A percentile compares a stretch with the other conserved stretches of the same genome.
phyloP scores from a whole-genome alignment of 768 basidiomycete genomes.

The Dacryopinax primogenitus region DNA sequence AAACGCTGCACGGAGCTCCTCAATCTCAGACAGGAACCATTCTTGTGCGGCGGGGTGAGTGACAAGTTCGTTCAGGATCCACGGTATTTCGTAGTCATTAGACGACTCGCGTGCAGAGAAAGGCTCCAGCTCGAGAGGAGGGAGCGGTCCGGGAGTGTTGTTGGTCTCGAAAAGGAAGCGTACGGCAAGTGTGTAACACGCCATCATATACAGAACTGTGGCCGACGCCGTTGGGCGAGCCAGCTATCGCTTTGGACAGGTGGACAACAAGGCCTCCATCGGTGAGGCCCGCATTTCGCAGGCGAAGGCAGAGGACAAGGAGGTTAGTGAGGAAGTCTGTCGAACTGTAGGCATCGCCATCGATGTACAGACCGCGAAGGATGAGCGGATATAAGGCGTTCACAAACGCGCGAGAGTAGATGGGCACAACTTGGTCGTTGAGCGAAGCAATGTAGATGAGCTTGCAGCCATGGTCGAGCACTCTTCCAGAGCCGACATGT shows the following conservation, averaged over 20 bases:
- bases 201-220: slow-evolving; percentile 63
- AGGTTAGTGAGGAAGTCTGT: slow-evolving; percentile 90
- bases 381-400: slow-evolving; percentile 77
- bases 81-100: slow-evolving; percentile 95
- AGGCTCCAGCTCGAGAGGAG: slow-evolving; percentile 50
- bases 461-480: slow-evolving; percentile 69
- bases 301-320: slow-evolving; percentile 70
- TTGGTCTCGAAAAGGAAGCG: slow-evolving; percentile 80
- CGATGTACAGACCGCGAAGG: slow-evolving; percentile 82
- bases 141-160: slow-evolving; percentile 40
- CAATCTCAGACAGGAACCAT: slow-evolving; percentile 68
- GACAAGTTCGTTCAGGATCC: slow-evolving; percentile 80
- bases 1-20: slow-evolving; percentile 66
- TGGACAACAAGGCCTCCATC: slow-evolving; percentile 86
- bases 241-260: slow-evolving; percentile 85
- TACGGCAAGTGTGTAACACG: slow-evolving; percentile 56
- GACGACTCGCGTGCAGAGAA: slow-evolving; percentile 70
- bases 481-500: slow-evolving; percentile 58
- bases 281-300: slow-evolving; percentile 78
- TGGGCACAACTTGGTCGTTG: slow-evolving; percentile 86
- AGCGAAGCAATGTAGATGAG: slow-evolving; percentile 82
- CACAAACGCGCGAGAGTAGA: slow-evolving; percentile 87
- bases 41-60: slow-evolving; percentile 65
- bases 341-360: slow-evolving; percentile 78
- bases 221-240: slow-evolving; percentile 76